Evolutionary conservation across 1,284 basidiomycete genomes (phyloP), one percentile per base, ranked within the genome.

Genomic region (Puccinia horiana): DNA sequence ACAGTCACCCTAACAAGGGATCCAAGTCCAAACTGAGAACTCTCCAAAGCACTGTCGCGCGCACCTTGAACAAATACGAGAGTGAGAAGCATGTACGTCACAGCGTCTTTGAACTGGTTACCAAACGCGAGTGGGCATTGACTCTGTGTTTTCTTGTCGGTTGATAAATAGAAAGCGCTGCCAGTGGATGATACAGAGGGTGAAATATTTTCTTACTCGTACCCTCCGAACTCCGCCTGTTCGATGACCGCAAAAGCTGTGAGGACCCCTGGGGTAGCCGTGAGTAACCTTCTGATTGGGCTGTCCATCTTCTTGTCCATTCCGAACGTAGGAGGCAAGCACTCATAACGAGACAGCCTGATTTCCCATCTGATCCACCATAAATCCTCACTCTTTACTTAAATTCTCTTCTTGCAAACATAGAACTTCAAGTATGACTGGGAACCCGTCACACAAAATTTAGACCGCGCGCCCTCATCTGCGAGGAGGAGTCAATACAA

Each of bases 141-240:
- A 26, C 4, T 47, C 29, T 5, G 11, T 73, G 70, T 73, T n/a
- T 16, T 40, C 26, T 9, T 73, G 20, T 16, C 8, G n/a, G 0
- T 49, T 52, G 49, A 72, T 47, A 20, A 20, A 35, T 56, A 73
- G 70, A 73, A 73, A 32, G 47, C 29, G 35, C 52, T 52, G 52
- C 26, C 65, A n/a, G 52, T 40, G 9, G 49, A 70, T 26, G 67
- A 52, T 29, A 37, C 56, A 42, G 49, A 44, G 35, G 47, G 65
- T 23, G 77, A 79, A 52, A 80, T 80, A 26, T 80, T 80, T 26
- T 72, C 67, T n/a, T 80, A 80, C 56, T 70, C 78, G 16, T 80
- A 80, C 54, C 78, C 78, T 5, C 78, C 78, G 35, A 56, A 80
- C 35, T 56, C 65, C 0, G 69, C 65, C 54, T 72, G 67, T 73